phyloP scores from a whole-genome alignment of 495 filamentous ascomycete genomes.

The Neurospora tetrasperma region DNA sequence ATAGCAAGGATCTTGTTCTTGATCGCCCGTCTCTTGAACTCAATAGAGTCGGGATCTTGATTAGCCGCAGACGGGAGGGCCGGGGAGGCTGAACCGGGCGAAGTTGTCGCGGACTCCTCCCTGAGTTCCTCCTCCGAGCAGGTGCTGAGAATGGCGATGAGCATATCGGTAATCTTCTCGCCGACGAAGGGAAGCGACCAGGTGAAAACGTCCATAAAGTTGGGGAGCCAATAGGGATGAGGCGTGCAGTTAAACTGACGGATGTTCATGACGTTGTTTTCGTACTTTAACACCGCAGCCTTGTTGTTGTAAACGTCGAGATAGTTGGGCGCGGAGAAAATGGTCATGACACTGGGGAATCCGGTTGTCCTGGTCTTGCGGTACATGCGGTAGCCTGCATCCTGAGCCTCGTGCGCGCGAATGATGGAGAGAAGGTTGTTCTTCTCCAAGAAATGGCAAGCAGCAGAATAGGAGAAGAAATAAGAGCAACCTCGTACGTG shows the following conservation, averaged over 20 bases:
- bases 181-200: slow-evolving; percentile 98
- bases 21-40: slow-evolving; percentile 89
- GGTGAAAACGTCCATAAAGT: slow-evolving; percentile 99
- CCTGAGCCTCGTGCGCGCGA: slow-evolving; percentile 96
- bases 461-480: slow-evolving; percentile 98
- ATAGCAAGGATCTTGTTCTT: slow-evolving; percentile 99
- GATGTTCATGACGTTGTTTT: slow-evolving; percentile 99
- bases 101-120: slow-evolving; percentile 53
- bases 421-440: slow-evolving; percentile 97
- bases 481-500: slow-evolving; percentile 97
- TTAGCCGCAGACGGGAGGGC: slow-evolving; percentile 35
- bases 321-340: slow-evolving; percentile 98
- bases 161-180: slow-evolving; percentile 99
- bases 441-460: slow-evolving; percentile 95
- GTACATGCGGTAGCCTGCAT: slow-evolving; percentile 98
- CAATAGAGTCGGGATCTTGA: slow-evolving; percentile 71
- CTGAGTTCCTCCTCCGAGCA: slow-evolving; percentile 95
- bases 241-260: slow-evolving; percentile 99
- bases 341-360: slow-evolving; percentile 99
- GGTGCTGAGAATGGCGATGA: slow-evolving; percentile 95
- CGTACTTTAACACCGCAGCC: slow-evolving; percentile 94
- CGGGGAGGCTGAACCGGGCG: slow-evolving; percentile 60
- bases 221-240: slow-evolving; percentile 97
- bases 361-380: slow-evolving; percentile 95
- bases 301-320: slow-evolving; percentile 99